Conservation (phyloP, 495 filamentous ascomycete species). For the Hapsidospora chrysogenum region DNA sequence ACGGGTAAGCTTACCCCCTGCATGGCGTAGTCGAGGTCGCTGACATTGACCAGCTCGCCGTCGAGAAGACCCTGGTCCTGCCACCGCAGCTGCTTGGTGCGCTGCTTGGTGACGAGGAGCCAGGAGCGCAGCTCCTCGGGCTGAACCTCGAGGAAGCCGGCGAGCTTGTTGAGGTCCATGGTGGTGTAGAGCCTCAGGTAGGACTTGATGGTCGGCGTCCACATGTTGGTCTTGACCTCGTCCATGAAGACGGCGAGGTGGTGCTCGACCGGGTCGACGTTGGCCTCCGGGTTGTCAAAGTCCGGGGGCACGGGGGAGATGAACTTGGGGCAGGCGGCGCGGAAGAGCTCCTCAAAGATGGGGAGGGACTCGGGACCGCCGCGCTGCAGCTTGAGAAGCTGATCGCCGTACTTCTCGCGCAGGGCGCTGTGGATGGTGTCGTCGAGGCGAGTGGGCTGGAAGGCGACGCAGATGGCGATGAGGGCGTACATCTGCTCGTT, state of each 20-base stretch:
- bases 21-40: conserved; percentile 91
- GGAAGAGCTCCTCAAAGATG: conserved; percentile 94
- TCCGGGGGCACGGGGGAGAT: conserved; percentile 94
- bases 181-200: conserved; percentile 99
- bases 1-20: conserved; percentile 50
- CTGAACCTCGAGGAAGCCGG: conserved; percentile 88
- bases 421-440: conserved; percentile 98
- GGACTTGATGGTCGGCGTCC: conserved; percentile 86
- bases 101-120: conserved; percentile 94
- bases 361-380: conserved; percentile 89
- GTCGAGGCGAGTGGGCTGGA: conserved; percentile 89
- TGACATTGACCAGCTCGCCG: conserved; percentile 77
- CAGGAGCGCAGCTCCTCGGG: conserved; percentile 80
- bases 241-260: conserved; percentile 97
- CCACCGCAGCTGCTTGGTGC: conserved; percentile 91
- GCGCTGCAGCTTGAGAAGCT: conserved; percentile 86
- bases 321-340: conserved; percentile 92
- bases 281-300: conserved; percentile 86
- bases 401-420: conserved; percentile 96
- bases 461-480: conserved; percentile 95
- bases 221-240: conserved; percentile 94
- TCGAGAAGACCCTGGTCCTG: conserved; percentile 78
- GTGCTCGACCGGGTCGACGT: conserved; percentile 94
- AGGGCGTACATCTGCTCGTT: conserved; percentile 99
- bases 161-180: conserved; percentile 96